Percentiles rank a stretch among this genome's conserved stretches.
phyloP scores from a whole-genome alignment of 1,284 basidiomycete genomes.

The Leccinum fuscescens region DNA sequence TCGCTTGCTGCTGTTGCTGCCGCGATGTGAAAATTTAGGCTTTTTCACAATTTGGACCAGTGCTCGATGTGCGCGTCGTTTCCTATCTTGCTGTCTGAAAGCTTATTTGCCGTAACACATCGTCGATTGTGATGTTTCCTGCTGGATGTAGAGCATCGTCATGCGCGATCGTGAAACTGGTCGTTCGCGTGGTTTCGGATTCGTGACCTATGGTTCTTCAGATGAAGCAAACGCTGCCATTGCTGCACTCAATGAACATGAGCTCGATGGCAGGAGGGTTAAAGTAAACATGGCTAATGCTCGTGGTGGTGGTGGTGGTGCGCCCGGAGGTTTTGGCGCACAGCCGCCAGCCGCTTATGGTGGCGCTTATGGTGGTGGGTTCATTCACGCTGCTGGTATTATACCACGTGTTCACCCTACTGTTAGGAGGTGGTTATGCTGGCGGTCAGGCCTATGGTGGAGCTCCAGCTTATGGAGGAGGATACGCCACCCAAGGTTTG shows the following conservation, averaged over 20 bases:
- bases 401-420: not conserved
- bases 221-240: constrained; percentile 83
- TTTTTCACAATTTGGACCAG: constrained; percentile 64
- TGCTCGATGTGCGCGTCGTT: constrained; percentile 71
- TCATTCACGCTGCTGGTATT: not conserved
- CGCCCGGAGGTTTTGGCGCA: constrained; percentile 24
- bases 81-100: constrained; percentile 35
- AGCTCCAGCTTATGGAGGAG: constrained; percentile 24
- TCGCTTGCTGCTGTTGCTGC: constrained; percentile 34
- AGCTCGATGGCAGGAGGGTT: constrained; percentile 91
- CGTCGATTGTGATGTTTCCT: constrained; percentile 5
- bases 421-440: constrained; percentile 18
- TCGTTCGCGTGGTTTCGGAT: constrained; percentile 94
- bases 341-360: constrained; percentile 28
- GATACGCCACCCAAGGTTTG: constrained; percentile 19
- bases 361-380: constrained; percentile 26
- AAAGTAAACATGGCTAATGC: constrained; percentile 95
- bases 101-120: constrained; percentile 22
- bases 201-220: constrained; percentile 73
- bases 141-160: constrained; percentile 73
- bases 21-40: constrained; percentile 54
- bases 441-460: constrained; percentile 20
- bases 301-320: constrained; percentile 52
- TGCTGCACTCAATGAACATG: constrained; percentile 79
- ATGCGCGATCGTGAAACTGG: constrained; percentile 98